These are phyloP conservation scores for Botryotinia calthae DNA, from an alignment of 2,329 filamentous ascomycete species.

Conservation along the genomic window DNA sequence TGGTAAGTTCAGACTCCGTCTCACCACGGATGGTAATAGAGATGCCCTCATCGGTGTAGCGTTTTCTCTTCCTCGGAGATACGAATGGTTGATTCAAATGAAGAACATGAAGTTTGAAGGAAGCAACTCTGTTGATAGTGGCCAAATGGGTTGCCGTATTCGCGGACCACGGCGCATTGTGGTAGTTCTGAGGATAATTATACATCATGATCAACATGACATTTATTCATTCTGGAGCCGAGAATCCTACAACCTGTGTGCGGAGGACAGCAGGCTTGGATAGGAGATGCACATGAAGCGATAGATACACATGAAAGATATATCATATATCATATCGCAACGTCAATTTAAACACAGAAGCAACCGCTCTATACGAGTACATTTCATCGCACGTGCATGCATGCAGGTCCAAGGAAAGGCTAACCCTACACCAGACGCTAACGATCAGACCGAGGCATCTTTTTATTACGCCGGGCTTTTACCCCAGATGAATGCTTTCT, in stretches of 20 bases:
- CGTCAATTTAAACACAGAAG: not conserved
- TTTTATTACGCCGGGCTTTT: constrained; percentile 28
- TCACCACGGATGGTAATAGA: not conserved
- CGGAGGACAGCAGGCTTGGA: not conserved
- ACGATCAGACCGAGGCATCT: constrained; percentile 34
- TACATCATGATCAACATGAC: not conserved
- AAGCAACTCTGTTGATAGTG: not conserved
- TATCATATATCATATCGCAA: not conserved
- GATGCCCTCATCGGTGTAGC: constrained; percentile 3
- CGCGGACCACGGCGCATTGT: not conserved
- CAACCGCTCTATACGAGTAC: too few species aligned
- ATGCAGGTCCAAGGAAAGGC: not conserved
- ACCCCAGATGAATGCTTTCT: constrained; percentile 9
- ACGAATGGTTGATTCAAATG: not conserved
- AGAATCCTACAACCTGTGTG: too few species aligned
- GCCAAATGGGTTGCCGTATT: not conserved
- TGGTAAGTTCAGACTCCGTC: not conserved
- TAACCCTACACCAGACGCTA: constrained; percentile 10
- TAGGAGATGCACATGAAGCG: not conserved
- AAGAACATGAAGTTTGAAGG: not conserved
- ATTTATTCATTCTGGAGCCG: not conserved
- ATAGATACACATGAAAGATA: not conserved
- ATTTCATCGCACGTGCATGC: constrained; percentile 6
- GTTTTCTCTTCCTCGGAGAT: not conserved
- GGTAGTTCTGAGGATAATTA: not conserved